These are phyloP conservation scores for Daldinia sp. DNA, from an alignment of 2,329 filamentous ascomycete genomes.

Conservation along the genomic window DNA sequence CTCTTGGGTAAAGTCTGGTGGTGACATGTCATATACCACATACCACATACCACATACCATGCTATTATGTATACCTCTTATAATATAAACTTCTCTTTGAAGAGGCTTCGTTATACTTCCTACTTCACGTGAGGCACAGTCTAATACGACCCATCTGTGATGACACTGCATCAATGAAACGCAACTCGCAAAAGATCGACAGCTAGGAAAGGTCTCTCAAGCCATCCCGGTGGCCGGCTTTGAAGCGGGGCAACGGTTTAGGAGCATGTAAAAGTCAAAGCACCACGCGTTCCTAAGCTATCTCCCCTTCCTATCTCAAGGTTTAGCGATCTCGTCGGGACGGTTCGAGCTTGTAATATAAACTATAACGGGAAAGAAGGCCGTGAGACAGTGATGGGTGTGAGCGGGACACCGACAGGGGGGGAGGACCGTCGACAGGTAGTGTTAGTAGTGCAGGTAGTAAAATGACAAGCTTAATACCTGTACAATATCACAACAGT, in stretches of 20 bases:
- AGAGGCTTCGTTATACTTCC: conserved; percentile 1
- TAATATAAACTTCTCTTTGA: neutral
- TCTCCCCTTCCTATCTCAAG: neutral
- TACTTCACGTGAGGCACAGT: conserved; percentile 12
- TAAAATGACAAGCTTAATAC: conserved; percentile 22
- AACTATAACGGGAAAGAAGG: conserved; percentile 34
- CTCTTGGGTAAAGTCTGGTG: neutral
- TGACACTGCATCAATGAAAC: conserved; percentile 30
- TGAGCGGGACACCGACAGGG: conserved; percentile 7
- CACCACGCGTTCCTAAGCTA: neutral
- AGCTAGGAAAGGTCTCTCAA: conserved; percentile 13
- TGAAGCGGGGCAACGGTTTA: conserved; percentile 3
- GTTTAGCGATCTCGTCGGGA: conserved; percentile 15
- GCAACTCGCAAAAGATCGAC: conserved; percentile 20
- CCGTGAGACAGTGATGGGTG: conserved; percentile 25
- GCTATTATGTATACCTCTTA: neutral
- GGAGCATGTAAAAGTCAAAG: conserved; percentile 1
- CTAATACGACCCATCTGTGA: conserved; percentile 21
- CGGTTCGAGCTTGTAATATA: conserved; percentile 21
- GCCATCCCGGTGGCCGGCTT: neutral
- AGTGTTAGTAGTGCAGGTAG: neutral
- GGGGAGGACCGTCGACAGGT: neutral
- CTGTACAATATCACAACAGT: neutral
- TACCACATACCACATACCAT: conserved; percentile 14
- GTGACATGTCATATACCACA: neutral